These are phyloP conservation scores for Barnettozyma salicaria DNA, from an alignment of 805 yeast genomes.

Conservation along the genomic window DNA sequence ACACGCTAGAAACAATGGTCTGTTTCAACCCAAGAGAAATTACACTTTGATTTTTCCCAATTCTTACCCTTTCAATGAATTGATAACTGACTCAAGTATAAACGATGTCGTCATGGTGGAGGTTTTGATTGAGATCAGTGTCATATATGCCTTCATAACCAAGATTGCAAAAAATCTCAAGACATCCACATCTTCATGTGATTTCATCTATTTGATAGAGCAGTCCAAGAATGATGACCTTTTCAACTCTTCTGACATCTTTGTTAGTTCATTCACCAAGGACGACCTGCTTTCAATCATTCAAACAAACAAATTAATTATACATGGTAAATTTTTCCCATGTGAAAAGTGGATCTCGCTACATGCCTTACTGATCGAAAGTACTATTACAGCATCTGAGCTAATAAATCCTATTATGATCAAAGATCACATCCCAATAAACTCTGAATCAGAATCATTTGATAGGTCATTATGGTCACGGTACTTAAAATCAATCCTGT, in stretches of 20 bases:
- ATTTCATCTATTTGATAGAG: constrained; percentile 36
- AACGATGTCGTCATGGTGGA: constrained; percentile 67
- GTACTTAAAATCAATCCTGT: constrained; percentile 51
- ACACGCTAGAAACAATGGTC: constrained; percentile 33
- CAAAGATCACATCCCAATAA: constrained; percentile 45
- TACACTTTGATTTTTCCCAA: constrained; percentile 68
- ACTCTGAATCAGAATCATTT: constrained; percentile 42
- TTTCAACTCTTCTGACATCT: constrained; percentile 37
- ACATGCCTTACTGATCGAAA: constrained; percentile 50
- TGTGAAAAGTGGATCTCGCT: constrained; percentile 68
- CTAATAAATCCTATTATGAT: constrained; percentile 46
- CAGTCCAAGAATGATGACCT: constrained; percentile 32
- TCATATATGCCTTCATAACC: constrained; percentile 51
- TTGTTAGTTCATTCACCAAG: constrained; percentile 34
- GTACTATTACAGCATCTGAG: constrained; percentile 48
- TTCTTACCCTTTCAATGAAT: constrained; percentile 54
- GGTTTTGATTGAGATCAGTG: constrained; percentile 60
- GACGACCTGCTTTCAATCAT: constrained; percentile 39
- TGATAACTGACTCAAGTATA: constrained; percentile 68
- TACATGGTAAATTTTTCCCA: constrained; percentile 58
- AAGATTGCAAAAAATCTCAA: constrained; percentile 39
- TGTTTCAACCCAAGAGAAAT: constrained; percentile 52
- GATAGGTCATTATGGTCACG: constrained; percentile 64
- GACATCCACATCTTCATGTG: constrained; percentile 35
- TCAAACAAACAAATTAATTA: constrained; percentile 43